Conservation (phyloP, 768 basidiomycete genomes). For the Pleurotus platypus region DNA sequence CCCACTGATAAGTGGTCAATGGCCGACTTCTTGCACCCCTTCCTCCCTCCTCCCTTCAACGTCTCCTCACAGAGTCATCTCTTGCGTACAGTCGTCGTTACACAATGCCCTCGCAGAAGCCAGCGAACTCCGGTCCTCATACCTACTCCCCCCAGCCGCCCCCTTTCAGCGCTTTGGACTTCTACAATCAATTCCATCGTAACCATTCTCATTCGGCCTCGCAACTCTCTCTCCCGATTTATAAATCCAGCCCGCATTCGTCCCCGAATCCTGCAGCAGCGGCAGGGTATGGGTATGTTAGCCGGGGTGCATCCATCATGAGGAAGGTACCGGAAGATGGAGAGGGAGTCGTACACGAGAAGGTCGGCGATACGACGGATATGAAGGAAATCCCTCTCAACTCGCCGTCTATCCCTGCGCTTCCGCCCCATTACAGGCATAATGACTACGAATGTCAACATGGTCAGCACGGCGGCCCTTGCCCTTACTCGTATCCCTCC, state of each 20-base stretch:
- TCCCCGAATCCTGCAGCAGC: not conserved
- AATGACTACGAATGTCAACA: conserved; percentile 7
- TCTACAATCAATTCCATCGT: not conserved
- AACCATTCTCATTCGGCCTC: not conserved
- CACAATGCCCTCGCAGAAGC: no score
- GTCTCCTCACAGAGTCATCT: no score
- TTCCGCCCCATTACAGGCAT: conserved; percentile 2
- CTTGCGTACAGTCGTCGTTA: no score
- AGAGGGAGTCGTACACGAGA: not conserved
- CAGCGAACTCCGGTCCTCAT: not conserved
- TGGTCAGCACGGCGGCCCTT: not conserved
- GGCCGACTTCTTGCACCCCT: no score
- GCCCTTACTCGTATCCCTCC: not conserved
- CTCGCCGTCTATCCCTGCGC: conserved; percentile 10
- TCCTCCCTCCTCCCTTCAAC: no score
- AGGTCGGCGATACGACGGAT: not conserved
- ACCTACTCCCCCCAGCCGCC: conserved; percentile 1
- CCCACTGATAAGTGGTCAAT: no score
- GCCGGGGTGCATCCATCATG: not conserved
- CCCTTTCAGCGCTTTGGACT: not conserved
- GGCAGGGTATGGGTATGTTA: not conserved
- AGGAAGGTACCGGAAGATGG: not conserved
- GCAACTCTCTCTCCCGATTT: not conserved
- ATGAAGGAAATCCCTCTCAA: not conserved
- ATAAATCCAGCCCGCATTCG: conserved; percentile 2